phyloP scores from a whole-genome alignment of 1,284 basidiomycete genomes.

The Pseudozyma tsukubaensis region DNA sequence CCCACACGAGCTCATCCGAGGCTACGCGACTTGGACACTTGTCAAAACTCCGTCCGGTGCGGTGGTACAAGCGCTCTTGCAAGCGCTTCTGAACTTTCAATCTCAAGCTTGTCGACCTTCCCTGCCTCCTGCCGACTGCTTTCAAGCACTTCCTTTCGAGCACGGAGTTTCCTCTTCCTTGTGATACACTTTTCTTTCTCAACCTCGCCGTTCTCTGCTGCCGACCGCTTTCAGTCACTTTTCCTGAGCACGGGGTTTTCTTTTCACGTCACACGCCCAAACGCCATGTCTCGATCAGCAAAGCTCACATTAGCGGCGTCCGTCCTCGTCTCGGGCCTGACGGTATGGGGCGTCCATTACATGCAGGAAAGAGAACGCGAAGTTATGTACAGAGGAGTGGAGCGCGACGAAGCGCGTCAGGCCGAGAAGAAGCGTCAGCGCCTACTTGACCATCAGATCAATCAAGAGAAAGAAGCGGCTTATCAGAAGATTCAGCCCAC shows the following conservation, averaged over 20 bases:
- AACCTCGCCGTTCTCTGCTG: too few species aligned
- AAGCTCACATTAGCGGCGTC: conserved; percentile 82
- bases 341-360: conserved; percentile 91
- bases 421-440: conserved; percentile 60
- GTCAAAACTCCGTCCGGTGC: too few species aligned
- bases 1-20: too few species aligned
- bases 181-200: too few species aligned
- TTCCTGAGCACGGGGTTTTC: conserved; percentile 27
- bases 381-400: conserved; percentile 66
- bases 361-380: conserved; percentile 87
- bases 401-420: conserved; percentile 62
- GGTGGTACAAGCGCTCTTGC: too few species aligned
- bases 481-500: conserved; percentile 63
- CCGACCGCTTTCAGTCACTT: conserved; percentile 4
- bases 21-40: too few species aligned
- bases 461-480: conserved; percentile 56
- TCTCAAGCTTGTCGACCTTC: too few species aligned
- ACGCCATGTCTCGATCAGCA: conserved; percentile 80
- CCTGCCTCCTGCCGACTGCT: not conserved
- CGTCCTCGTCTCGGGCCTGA: conserved; percentile 76
- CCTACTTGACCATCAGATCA: conserved; percentile 50
- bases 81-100: too few species aligned
- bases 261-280: conserved; percentile 64
- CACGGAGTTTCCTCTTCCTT: too few species aligned
- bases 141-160: not conserved